Evolutionary conservation across 1,284 basidiomycete species (phyloP), one percentile per base, ranked within the genome.

Genomic region (Kwoniella shivajii): DNA sequence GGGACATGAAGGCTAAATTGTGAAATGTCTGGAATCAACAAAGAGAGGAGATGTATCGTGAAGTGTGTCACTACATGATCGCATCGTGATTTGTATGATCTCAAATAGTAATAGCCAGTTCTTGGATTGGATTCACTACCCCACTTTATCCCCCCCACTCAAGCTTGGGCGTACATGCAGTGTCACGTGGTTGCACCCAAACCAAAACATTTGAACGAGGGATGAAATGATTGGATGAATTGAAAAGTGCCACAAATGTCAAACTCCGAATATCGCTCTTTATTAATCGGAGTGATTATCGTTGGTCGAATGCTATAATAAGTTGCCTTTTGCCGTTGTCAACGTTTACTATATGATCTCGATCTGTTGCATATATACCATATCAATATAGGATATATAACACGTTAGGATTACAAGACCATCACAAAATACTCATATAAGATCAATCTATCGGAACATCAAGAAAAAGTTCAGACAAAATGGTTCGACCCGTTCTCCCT

Each of bases 271-370:
- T 38, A 20, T 20, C 29, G 22, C 13, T 36, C 10, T 20, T 6
- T 53, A 43, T 39, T 34, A 20, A 53, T 53, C 43, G 51, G 27
- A 18, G 22, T 29, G 41, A 53, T 45, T 36, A 45, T 43, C 42
- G 42, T 53, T 43, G 51, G 42, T 53, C 18, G 20, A 20, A 26
- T 26, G 38, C 1, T 27, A 7, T 29, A n/a, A n/a, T 13, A 24
- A 18, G 20, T 20, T 30, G 29, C 14, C 16, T n/a, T 43, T 34
- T 27, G 50, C 27, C 50, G 38, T 44, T 41, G 14, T 31, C 22
- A 34, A 41, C 31, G 26, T 47, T 42, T 36, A 33, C 26, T 22
- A 6, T 38, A 24, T 7, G 16, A 29, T 33, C 9, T 50, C 26
- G 38, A 36, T 42, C 39, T 20, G n/a, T 27, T 22, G 30, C 11